Conservation (phyloP, 306 rosid genomes). For the Sophora flavescens region DNA sequence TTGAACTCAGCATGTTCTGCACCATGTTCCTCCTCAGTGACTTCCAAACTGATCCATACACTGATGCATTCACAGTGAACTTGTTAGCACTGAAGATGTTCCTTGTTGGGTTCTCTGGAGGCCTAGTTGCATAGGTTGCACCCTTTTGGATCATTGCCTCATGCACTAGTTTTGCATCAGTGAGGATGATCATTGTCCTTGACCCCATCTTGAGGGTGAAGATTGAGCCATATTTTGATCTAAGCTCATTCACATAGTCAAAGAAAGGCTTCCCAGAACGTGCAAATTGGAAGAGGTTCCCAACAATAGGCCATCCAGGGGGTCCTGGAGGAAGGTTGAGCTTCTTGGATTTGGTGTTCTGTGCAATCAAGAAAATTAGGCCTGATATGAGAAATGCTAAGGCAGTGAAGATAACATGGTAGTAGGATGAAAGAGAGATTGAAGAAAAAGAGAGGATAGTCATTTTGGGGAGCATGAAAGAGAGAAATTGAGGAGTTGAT, state of each 20-base stretch:
- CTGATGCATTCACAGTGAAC: constrained; percentile 83
- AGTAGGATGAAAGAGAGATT: constrained; percentile 52
- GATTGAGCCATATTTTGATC: constrained; percentile 67
- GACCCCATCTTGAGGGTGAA: constrained; percentile 91
- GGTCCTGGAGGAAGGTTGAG: constrained; percentile 88
- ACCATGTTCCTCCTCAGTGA: constrained; percentile 87
- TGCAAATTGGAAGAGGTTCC: constrained; percentile 86
- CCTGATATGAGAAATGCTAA: constrained; percentile 60
- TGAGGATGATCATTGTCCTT: constrained; percentile 70
- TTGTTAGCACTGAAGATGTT: constrained; percentile 84
- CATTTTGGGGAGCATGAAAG: constrained; percentile 48
- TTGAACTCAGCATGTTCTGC: constrained; percentile 92
- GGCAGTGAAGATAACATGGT: constrained; percentile 62
- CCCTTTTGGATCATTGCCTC: constrained; percentile 85
- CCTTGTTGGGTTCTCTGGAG: constrained; percentile 82
- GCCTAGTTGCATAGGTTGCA: constrained; percentile 63
- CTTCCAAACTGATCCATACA: constrained; percentile 86
- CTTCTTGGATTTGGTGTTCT: constrained; percentile 52
- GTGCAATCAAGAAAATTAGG: constrained; percentile 59
- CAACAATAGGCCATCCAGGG: constrained; percentile 94
- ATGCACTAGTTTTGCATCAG: constrained; percentile 68
- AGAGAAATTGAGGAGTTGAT: not conserved
- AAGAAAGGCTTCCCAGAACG: constrained; percentile 77
- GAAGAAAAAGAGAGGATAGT: constrained; percentile 38
- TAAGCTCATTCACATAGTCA: constrained; percentile 54